These are phyloP conservation scores for Gaertneriomyces semiglobifer DNA, from an alignment of 192 early-diverging fungal species.

Conservation along the genomic window DNA sequence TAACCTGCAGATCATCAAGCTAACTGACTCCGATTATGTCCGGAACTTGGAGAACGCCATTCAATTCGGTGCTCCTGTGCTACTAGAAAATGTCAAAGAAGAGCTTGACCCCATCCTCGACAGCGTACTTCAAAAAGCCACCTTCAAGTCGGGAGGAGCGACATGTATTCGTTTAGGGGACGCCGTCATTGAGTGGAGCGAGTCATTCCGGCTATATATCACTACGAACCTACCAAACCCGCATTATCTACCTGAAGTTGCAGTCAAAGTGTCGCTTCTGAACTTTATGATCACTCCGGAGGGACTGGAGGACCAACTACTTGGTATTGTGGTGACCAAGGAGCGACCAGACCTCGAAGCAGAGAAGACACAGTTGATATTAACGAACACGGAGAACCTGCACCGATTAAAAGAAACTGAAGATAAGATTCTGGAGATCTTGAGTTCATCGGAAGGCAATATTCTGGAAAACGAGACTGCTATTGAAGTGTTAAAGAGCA, in stretches of 20 bases:
- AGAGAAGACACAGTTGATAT: conserved; percentile 63
- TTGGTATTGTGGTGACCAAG: conserved; percentile 62
- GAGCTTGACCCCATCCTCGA: conserved; percentile 65
- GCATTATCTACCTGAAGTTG: conserved; percentile 61
- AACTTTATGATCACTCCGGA: conserved; percentile 73
- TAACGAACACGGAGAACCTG: conserved; percentile 62
- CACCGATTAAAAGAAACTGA: conserved; percentile 64
- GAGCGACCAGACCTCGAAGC: conserved; percentile 66
- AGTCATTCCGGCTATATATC: conserved; percentile 58
- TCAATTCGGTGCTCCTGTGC: conserved; percentile 57
- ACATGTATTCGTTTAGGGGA: conserved; percentile 59
- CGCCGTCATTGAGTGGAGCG: conserved; percentile 61
- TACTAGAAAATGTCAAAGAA: conserved; percentile 67
- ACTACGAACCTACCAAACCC: conserved; percentile 66
- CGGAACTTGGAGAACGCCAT: conserved; percentile 61
- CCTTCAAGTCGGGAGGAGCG: conserved; percentile 61
- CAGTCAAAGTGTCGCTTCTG: conserved; percentile 61
- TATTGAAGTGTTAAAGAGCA: conserved; percentile 58
- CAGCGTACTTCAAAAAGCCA: conserved; percentile 59
- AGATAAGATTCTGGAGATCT: conserved; percentile 59
- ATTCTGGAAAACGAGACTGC: conserved; percentile 66
- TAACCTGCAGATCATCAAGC: conserved; percentile 59
- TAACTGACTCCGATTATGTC: conserved; percentile 59
- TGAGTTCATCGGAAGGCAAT: conserved; percentile 62
- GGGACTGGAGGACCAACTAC: conserved; percentile 62